Evolutionary conservation across 1,139 yeast species (phyloP).

Genomic region (Tardiomyces depauwii): DNA sequence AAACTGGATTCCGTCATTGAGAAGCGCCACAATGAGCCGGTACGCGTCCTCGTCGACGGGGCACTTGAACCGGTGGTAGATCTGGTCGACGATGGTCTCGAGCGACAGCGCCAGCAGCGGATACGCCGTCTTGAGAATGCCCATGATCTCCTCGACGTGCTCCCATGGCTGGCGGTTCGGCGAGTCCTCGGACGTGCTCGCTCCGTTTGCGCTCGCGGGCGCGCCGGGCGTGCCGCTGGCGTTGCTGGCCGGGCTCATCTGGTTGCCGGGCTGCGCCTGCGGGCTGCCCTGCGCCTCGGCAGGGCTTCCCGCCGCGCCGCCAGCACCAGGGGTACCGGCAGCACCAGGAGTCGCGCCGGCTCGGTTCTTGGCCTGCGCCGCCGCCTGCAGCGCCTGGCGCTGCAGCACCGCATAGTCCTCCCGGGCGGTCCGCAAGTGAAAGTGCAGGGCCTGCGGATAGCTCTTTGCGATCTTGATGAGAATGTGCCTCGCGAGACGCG

Average conservation of each 20-base stretch:
- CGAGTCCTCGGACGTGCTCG: neutral
- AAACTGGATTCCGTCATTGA: conserved; percentile 88
- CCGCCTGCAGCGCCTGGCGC: conserved; percentile 59
- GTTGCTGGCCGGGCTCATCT: neutral
- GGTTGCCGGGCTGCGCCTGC: neutral
- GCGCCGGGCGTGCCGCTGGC: neutral
- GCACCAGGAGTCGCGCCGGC: conserved; percentile 8
- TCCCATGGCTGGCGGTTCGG: conserved; percentile 69
- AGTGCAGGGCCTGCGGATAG: conserved; percentile 94
- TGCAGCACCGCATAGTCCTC: conserved; percentile 89
- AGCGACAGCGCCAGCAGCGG: conserved; percentile 86
- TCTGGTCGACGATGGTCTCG: conserved; percentile 92
- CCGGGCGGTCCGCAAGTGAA: conserved; percentile 87
- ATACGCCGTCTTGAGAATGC: conserved; percentile 88
- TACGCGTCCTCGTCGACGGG: conserved; percentile 96
- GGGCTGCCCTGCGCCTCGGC: neutral
- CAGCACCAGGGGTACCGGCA: conserved; percentile 9
- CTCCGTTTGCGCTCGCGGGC: neutral
- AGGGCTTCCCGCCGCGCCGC: conserved; percentile 3
- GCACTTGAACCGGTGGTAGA: conserved; percentile 86
- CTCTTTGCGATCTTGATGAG: conserved; percentile 88
- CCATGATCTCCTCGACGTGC: conserved; percentile 90
- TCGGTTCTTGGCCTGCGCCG: conserved; percentile 28
- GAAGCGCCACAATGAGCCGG: conserved; percentile 78
- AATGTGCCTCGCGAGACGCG: conserved; percentile 75